Evolutionary conservation across 1,284 basidiomycete genomes (phyloP), one percentile per base, ranked within the genome.

Genomic region (Coniophora puteana): DNA sequence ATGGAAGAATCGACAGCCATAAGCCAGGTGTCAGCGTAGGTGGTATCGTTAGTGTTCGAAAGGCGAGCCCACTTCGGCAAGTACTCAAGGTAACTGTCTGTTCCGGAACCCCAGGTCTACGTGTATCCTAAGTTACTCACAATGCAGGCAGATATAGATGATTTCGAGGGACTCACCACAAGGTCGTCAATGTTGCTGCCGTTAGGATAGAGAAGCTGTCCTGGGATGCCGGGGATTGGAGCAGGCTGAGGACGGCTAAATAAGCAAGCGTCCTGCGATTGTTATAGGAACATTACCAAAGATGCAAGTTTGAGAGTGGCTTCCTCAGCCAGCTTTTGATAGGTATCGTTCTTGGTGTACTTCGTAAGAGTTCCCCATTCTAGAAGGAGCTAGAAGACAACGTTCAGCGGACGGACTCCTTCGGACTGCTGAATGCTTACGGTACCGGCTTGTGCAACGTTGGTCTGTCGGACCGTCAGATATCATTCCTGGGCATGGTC

Each of bases 41-140:
- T 48, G 38, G 67, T 62, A 51, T 83, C 71, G 38, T 71, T 55
- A 12, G 74, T 78, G 58, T 79, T 79, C 18, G 71, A 73, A 7
- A 83, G 59, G 14, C 80, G 75, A 3, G 80, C 67, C 50, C 80
- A 78, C 57, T 85, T 84, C 66, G 83, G 74, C 20, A 83, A 68
- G 53, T 86, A 85, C 57, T 86, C 82, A 48, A 83, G 78, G 57
- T 84, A 85, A 47, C 79, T 82, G 57, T 83, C 69, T 17, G 32
- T 13, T 20, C 80, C 79, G 41, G 78, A 78, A 38, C 78, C 79
- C 78, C 79, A 81, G 1, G 75, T 74, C 79, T 81, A 14, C 5
- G 23, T 20, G 41, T 14, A 35, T 16, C 4, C n/a, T n/a, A 20
- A 26, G 34, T 16, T 28, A 66, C 77, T 53, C 54, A 82, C 80